Conservation (phyloP, 495 filamentous ascomycete genomes). For the Sordaria brevicollis region DNA sequence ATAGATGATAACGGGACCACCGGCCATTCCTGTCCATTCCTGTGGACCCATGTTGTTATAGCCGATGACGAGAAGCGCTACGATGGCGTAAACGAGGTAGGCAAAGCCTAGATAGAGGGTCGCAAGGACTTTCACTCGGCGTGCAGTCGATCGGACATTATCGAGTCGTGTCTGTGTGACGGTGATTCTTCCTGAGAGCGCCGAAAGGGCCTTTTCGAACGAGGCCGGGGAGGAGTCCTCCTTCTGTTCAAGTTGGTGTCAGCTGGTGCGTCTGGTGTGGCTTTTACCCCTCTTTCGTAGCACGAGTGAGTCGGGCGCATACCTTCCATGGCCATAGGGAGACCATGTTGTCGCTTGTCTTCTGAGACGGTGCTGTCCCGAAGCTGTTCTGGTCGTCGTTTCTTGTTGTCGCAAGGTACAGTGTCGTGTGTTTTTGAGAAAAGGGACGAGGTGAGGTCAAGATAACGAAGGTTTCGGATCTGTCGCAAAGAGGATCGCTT, state of each 20-base stretch:
- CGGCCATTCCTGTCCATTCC: conserved; percentile 68
- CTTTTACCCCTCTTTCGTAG: conserved; percentile 4
- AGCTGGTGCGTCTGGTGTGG: conserved; percentile 5
- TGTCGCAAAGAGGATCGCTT: neutral
- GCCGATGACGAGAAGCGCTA: conserved; percentile 73
- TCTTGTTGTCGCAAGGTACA: neutral
- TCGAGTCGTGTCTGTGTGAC: conserved; percentile 62
- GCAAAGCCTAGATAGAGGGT: conserved; percentile 83
- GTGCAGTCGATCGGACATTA: conserved; percentile 52
- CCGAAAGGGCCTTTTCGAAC: conserved; percentile 82
- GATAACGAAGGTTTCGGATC: neutral
- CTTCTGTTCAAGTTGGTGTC: conserved; percentile 38
- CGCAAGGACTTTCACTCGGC: conserved; percentile 76
- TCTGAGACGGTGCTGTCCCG: neutral
- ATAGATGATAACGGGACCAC: conserved; percentile 75
- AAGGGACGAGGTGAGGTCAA: neutral
- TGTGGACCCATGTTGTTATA: conserved; percentile 64
- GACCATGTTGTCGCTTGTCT: conserved; percentile 52
- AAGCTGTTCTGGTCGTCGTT: neutral
- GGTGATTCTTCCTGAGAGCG: conserved; percentile 71
- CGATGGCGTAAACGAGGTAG: conserved; percentile 74
- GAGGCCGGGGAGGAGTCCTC: conserved; percentile 77
- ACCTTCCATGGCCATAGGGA: conserved; percentile 57
- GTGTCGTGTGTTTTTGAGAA: neutral
- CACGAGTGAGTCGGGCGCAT: conserved; percentile 3